Percentiles rank a stretch among this genome's conserved stretches.
Evolutionary conservation across 805 yeast species (phyloP).

Genomic region (Saccharomycodes ludwigii): DNA sequence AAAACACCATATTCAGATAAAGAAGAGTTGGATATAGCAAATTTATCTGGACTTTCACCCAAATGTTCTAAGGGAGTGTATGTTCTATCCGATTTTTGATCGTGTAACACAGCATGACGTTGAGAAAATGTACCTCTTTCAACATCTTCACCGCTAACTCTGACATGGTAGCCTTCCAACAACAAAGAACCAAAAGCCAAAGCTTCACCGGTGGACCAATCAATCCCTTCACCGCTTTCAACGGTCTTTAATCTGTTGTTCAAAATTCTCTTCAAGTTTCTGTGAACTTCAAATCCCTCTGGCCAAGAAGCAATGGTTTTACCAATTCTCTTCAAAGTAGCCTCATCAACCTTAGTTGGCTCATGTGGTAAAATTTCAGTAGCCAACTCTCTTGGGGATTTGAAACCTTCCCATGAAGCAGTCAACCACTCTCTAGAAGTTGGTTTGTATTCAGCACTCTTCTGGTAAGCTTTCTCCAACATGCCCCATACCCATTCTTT

Average conservation of each 20-base stretch:
- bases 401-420: conserved; percentile 98
- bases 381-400: conserved; percentile 93
- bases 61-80: conserved; percentile 79
- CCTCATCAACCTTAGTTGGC: conserved; percentile 81
- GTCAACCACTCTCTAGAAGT: conserved; percentile 96
- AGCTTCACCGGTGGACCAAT: conserved; percentile 99
- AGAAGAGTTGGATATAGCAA: conserved; percentile 85
- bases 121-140: conserved; percentile 99
- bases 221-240: conserved; percentile 86
- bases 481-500: conserved; percentile 95
- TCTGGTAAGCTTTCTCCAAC: conserved; percentile 79
- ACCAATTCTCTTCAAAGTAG: conserved; percentile 67
- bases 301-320: conserved; percentile 73
- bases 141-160: conserved; percentile 98
- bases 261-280: conserved; percentile 90
- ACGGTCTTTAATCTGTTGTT: conserved; percentile 75
- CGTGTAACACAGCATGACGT: conserved; percentile 97
- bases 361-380: conserved; percentile 91
- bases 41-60: conserved; percentile 71
- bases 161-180: conserved; percentile 88
- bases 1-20: conserved; percentile 97
- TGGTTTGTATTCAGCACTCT: conserved; percentile 83
- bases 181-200: conserved; percentile 90
- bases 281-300: conserved; percentile 76
- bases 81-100: conserved; percentile 74